Percentiles rank a stretch among this genome's conserved stretches.
Conservation (phyloP, 495 filamentous ascomycete species). For the Pyrenula aspistea region DNA sequence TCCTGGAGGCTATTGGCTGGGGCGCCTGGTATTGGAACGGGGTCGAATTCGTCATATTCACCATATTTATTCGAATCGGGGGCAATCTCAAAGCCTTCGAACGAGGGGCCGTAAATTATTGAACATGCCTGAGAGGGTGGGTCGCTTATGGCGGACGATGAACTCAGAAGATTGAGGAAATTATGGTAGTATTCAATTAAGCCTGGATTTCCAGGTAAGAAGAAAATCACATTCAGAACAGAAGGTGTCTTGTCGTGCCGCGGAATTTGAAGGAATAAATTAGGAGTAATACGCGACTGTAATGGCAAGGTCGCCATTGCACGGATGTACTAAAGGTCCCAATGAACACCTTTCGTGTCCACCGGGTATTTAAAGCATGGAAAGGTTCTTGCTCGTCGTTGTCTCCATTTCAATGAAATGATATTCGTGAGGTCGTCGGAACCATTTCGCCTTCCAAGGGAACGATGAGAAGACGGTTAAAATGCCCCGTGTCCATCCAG, state of each 20-base stretch:
- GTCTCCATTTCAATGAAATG: too few relatives aligned
- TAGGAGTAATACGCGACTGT: background rate
- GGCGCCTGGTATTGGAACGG: background rate
- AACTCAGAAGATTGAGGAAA: constrained; percentile 44
- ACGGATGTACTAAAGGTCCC: too few relatives aligned
- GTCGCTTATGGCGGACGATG: background rate
- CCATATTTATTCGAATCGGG: constrained; percentile 8
- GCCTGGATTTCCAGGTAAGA: constrained; percentile 83
- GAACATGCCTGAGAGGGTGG: constrained; percentile 23
- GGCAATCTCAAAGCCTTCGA: constrained; percentile 57
- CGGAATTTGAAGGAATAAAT: background rate
- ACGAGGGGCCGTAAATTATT: constrained; percentile 56
- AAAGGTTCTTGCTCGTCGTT: too few relatives aligned
- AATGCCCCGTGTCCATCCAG: too few relatives aligned
- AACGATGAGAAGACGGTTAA: too few relatives aligned
- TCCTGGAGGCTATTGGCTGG: constrained; percentile 35
- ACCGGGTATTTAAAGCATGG: too few relatives aligned
- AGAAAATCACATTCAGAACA: constrained; percentile 30
- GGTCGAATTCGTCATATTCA: background rate
- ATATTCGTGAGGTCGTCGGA: too few relatives aligned
- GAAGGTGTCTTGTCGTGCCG: background rate
- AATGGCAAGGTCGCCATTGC: too few relatives aligned
- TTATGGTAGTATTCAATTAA: constrained; percentile 68
- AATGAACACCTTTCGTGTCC: too few relatives aligned
- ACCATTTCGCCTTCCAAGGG: too few relatives aligned